Evolutionary conservation across 2,329 filamentous ascomycete species (phyloP).

Genomic region (Emmonsia crescens): DNA sequence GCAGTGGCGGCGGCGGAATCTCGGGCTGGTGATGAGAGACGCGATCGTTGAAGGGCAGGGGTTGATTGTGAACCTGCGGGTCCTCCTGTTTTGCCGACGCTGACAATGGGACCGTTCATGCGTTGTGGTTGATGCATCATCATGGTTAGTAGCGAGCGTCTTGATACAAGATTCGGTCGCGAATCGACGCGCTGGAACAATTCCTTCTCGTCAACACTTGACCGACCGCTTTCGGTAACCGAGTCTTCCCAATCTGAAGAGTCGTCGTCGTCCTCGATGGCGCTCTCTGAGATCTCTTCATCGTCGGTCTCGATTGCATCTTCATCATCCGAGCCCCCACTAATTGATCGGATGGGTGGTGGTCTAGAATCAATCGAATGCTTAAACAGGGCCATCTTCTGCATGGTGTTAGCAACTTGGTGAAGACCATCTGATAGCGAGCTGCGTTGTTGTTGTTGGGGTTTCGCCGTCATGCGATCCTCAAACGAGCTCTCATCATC

Average conservation of each 20-base stretch:
- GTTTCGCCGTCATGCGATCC: slow-evolving; percentile 45
- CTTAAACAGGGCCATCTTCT: slow-evolving; percentile 75
- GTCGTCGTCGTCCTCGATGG: slow-evolving; percentile 61
- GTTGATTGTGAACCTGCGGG: slow-evolving; percentile 27
- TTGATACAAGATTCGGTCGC: slow-evolving; percentile 69
- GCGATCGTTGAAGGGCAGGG: slow-evolving; percentile 38
- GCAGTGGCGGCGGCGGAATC: slow-evolving; percentile 54
- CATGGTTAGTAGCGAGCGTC: slow-evolving; percentile 78
- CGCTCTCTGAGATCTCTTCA: slow-evolving; percentile 64
- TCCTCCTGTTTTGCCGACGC: background rate
- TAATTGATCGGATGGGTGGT: slow-evolving; percentile 54
- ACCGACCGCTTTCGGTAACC: slow-evolving; percentile 69
- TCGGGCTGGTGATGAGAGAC: slow-evolving; percentile 55
- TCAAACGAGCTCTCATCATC: slow-evolving; percentile 71
- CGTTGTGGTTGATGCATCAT: slow-evolving; percentile 75
- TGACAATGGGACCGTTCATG: slow-evolving; percentile 30
- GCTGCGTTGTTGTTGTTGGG: slow-evolving; percentile 34
- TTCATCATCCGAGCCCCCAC: slow-evolving; percentile 41
- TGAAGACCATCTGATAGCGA: slow-evolving; percentile 45
- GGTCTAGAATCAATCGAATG: slow-evolving; percentile 45
- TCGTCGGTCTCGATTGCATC: slow-evolving; percentile 52
- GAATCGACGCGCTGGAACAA: slow-evolving; percentile 90
- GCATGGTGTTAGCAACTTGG: slow-evolving; percentile 37
- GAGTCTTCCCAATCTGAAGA: slow-evolving; percentile 54
- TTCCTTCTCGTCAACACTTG: slow-evolving; percentile 67